phyloP scores from a whole-genome alignment of 768 basidiomycete species.

The Tephrocybe sp. region DNA sequence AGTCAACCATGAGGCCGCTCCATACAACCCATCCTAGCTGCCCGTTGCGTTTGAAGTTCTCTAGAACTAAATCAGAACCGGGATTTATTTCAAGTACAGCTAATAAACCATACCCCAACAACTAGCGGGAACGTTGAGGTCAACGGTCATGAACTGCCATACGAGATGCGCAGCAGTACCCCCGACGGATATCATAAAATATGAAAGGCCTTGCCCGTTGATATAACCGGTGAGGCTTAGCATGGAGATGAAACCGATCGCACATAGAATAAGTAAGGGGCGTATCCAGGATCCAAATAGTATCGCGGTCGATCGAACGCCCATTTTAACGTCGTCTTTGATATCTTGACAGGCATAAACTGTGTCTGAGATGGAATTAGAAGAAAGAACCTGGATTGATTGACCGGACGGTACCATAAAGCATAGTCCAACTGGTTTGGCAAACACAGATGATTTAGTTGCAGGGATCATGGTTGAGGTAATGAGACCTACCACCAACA shows the following conservation, averaged over 20 bases:
- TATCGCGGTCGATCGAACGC: slow-evolving; percentile 77
- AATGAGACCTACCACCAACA: slow-evolving; percentile 44
- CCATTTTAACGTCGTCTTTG: slow-evolving; percentile 67
- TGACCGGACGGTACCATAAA: slow-evolving; percentile 35
- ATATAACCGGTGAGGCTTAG: slow-evolving; percentile 53
- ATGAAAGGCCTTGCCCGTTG: slow-evolving; percentile 51
- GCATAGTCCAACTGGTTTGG: slow-evolving; percentile 49
- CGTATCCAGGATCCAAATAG: slow-evolving; percentile 64
- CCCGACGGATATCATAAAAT: slow-evolving; percentile 45
- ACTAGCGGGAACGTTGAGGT: slow-evolving; percentile 42
- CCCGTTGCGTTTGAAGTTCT: slow-evolving; percentile 47
- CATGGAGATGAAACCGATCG: slow-evolving; percentile 47
- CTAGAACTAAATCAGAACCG: slow-evolving; percentile 13
- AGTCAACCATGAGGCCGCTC: slow-evolving; percentile 42
- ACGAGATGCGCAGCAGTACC: slow-evolving; percentile 42
- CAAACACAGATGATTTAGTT: not conserved
- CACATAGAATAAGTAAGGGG: slow-evolving; percentile 54
- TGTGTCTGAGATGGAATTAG: slow-evolving; percentile 15
- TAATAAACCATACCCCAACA: slow-evolving; percentile 40
- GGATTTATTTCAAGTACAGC: not conserved
- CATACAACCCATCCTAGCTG: slow-evolving; percentile 49
- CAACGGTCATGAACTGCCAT: slow-evolving; percentile 48
- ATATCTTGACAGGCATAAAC: slow-evolving; percentile 79
- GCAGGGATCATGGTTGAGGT: not conserved
- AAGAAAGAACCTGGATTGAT: not conserved